phyloP scores from a whole-genome alignment of 768 basidiomycete genomes.

The Lactarius pseudohatsudake region DNA sequence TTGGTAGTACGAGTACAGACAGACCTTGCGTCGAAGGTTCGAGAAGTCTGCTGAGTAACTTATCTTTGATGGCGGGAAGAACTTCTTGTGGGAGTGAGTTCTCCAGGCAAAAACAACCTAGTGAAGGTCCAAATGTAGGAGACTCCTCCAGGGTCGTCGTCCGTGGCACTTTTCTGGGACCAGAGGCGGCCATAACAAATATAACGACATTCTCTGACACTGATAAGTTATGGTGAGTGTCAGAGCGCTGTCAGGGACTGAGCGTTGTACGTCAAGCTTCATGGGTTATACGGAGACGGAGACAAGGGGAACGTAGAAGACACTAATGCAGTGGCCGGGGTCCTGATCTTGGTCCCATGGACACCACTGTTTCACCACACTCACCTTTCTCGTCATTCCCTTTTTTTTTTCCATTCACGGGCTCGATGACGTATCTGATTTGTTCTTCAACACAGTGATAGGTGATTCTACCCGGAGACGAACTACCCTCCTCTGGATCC shows the following conservation, averaged over 20 bases:
- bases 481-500: too few relatives aligned
- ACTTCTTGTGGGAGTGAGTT: slow-evolving; percentile 83
- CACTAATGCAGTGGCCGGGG: slow-evolving; percentile 11
- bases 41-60: slow-evolving; percentile 60
- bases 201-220: slow-evolving; percentile 55
- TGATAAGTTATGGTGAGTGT: slow-evolving; percentile 42
- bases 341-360: neutral
- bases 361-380: slow-evolving; percentile 7
- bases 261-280: neutral
- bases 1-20: slow-evolving; percentile 72
- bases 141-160: slow-evolving; percentile 79
- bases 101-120: slow-evolving; percentile 85
- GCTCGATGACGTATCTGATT: slow-evolving; percentile 77
- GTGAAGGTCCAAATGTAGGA: slow-evolving; percentile 68
- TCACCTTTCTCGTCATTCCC: slow-evolving; percentile 51
- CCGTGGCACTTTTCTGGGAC: slow-evolving; percentile 77
- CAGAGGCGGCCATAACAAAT: slow-evolving; percentile 82
- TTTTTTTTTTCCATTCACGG: slow-evolving; percentile 52
- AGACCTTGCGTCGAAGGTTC: slow-evolving; percentile 63
- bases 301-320: slow-evolving; percentile 35
- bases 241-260: neutral
- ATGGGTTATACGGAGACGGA: slow-evolving; percentile 28
- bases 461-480: slow-evolving; percentile 56
- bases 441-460: slow-evolving; percentile 72
- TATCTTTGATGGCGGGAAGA: slow-evolving; percentile 88